A percentile compares a stretch with the other conserved stretches of the same genome.
phyloP scores from a whole-genome alignment of 1,284 basidiomycete species.

The Phaffia rhodozyma region DNA sequence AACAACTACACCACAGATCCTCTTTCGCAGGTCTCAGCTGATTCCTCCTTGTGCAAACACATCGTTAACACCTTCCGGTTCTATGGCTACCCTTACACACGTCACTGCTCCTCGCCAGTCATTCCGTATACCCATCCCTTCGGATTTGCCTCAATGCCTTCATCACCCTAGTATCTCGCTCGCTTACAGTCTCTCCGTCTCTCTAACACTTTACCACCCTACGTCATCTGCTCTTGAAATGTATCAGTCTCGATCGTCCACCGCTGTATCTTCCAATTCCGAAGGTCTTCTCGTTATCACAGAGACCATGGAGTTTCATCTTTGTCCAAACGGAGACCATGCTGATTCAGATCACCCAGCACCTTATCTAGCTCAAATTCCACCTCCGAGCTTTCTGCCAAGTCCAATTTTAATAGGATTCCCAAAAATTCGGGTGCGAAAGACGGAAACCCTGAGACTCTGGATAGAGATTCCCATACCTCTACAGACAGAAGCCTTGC shows the following conservation, averaged over 20 bases:
- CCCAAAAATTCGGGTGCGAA: constrained; percentile 1
- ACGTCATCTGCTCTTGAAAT: neutral
- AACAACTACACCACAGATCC: neutral
- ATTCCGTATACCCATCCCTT: constrained; percentile 11
- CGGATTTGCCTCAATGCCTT: constrained; percentile 13
- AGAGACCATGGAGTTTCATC: constrained; percentile 14
- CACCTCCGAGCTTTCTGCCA: neutral
- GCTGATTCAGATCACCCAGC: neutral
- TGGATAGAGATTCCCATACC: constrained; percentile 16
- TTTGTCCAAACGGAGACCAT: constrained; percentile 6
- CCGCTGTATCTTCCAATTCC: neutral
- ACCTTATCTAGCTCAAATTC: neutral
- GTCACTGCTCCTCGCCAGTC: neutral
- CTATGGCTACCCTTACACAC: neutral
- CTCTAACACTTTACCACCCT: neutral
- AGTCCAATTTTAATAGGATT: neutral
- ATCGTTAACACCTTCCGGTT: constrained; percentile 5
- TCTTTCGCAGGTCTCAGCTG: neutral
- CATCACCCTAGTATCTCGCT: constrained; percentile 7
- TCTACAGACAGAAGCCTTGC: neutral
- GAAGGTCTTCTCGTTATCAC: neutral
- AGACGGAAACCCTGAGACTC: constrained; percentile 2
- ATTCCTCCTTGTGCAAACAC: neutral
- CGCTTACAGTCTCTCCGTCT: constrained; percentile 4
- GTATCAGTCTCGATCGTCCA: neutral